Evolutionary conservation across 495 filamentous ascomycete species (phyloP).

Genomic region (Penicillium flavigenum): DNA sequence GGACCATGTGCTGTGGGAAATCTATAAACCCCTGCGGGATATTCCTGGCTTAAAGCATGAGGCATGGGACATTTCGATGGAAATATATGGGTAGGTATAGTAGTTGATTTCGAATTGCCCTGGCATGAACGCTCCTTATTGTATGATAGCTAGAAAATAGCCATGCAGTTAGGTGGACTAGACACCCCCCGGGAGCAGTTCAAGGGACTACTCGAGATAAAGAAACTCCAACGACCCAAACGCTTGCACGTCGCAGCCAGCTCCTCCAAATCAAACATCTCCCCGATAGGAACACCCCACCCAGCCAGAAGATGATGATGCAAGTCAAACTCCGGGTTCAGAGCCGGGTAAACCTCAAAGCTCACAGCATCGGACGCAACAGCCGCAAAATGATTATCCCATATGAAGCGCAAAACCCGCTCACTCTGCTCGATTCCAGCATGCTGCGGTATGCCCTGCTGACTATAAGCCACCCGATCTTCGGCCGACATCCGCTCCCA

Average conservation of each 20-base stretch:
- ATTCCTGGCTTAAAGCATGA: too few relatives aligned
- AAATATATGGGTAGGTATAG: too few relatives aligned
- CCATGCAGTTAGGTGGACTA: conserved; percentile 51
- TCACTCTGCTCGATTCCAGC: conserved; percentile 64
- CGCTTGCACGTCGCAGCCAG: conserved; percentile 52
- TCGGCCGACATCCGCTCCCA: conserved; percentile 45
- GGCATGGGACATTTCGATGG: too few relatives aligned
- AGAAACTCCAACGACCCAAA: conserved; percentile 65
- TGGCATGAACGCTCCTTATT: background rate
- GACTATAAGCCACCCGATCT: conserved; percentile 37
- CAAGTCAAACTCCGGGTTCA: conserved; percentile 52
- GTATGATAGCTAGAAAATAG: conserved; percentile 36
- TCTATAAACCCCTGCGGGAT: too few relatives aligned
- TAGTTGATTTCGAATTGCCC: background rate
- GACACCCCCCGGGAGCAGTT: conserved; percentile 52
- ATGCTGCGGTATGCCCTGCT: conserved; percentile 49
- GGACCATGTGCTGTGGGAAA: too few relatives aligned
- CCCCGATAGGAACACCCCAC: conserved; percentile 67
- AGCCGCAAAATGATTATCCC: conserved; percentile 67
- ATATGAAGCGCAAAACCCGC: conserved; percentile 63
- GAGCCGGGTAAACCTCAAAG: conserved; percentile 62
- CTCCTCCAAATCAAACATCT: conserved; percentile 63
- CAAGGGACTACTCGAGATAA: conserved; percentile 64
- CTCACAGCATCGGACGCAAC: conserved; percentile 66
- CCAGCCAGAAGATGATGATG: conserved; percentile 66